A percentile compares a stretch with the other conserved stretches of the same genome.
Evolutionary conservation across 2,329 filamentous ascomycete genomes (phyloP).

Genomic region (Diplodia intermedia): DNA sequence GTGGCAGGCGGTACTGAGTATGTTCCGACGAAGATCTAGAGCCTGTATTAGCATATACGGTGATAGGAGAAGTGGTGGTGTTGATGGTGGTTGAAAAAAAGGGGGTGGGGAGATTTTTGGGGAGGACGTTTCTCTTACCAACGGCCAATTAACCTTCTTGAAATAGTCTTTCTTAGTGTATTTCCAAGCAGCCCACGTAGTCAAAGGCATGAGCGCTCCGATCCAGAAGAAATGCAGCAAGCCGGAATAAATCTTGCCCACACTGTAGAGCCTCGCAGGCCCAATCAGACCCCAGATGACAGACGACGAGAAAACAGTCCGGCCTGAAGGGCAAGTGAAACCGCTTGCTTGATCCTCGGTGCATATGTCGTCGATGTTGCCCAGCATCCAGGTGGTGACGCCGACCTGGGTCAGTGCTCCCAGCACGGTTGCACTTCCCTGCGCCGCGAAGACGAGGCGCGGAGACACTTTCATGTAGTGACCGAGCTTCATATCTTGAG

Average conservation of each 20-base stretch:
- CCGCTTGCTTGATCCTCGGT: constrained; percentile 46
- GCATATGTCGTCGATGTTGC: constrained; percentile 70
- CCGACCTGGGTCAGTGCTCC: constrained; percentile 71
- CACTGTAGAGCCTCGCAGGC: constrained; percentile 71
- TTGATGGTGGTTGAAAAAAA: constrained; percentile 59
- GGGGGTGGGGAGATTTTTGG: not conserved
- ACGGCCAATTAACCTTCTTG: constrained; percentile 24
- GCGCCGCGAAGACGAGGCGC: constrained; percentile 69
- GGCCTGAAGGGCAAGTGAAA: constrained; percentile 64
- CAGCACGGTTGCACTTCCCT: constrained; percentile 70
- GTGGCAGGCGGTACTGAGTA: constrained; percentile 66
- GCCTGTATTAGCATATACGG: not conserved
- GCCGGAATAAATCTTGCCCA: constrained; percentile 65
- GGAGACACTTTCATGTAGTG: constrained; percentile 65
- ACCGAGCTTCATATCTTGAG: constrained; percentile 46
- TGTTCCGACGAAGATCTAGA: constrained; percentile 38
- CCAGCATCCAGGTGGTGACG: constrained; percentile 65
- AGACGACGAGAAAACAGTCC: constrained; percentile 72
- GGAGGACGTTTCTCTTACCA: constrained; percentile 7
- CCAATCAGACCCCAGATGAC: constrained; percentile 70
- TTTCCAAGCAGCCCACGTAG: constrained; percentile 69
- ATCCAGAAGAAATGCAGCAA: constrained; percentile 76
- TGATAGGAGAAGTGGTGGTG: not conserved
- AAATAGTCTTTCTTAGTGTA: constrained; percentile 51
- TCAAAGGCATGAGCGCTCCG: constrained; percentile 67